These are phyloP conservation scores for Zymoseptoria tritici DNA, from an alignment of 2,329 filamentous ascomycete genomes.

Conservation along the genomic window DNA sequence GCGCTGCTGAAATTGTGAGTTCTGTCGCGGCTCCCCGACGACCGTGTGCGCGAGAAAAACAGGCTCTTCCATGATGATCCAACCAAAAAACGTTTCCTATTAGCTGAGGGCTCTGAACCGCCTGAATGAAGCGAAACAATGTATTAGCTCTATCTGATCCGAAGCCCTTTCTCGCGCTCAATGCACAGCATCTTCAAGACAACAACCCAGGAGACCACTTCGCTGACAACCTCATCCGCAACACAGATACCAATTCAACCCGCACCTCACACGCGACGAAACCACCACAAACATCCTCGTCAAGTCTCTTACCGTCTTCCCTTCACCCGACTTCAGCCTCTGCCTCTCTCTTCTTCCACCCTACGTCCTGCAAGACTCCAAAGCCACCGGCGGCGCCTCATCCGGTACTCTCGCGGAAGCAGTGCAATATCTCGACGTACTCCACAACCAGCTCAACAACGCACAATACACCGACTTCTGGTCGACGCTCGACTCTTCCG, in stretches of 20 bases:
- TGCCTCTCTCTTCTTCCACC: constrained; percentile 89
- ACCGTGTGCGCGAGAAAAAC: background rate
- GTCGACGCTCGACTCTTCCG: constrained; percentile 84
- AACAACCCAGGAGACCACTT: constrained; percentile 4
- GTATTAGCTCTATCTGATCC: constrained; percentile 69
- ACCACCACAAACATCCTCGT: constrained; percentile 98
- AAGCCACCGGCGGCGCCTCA: constrained; percentile 40
- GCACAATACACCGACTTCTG: constrained; percentile 91
- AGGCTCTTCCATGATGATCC: constrained; percentile 68
- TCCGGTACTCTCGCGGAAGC: constrained; percentile 73
- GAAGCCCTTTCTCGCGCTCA: constrained; percentile 1
- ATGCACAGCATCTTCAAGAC: background rate
- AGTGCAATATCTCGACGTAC: constrained; percentile 73
- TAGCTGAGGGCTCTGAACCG: constrained; percentile 68
- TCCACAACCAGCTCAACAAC: constrained; percentile 81
- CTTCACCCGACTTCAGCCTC: constrained; percentile 88
- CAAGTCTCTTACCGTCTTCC: constrained; percentile 96
- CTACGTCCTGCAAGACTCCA: constrained; percentile 58
- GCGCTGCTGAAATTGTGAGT: constrained; percentile 95
- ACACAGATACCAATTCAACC: constrained; percentile 97
- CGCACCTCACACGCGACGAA: constrained; percentile 92
- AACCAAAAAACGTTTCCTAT: constrained; percentile 86
- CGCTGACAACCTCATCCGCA: constrained; percentile 1
- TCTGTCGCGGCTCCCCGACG: background rate
- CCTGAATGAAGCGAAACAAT: constrained; percentile 56